These are phyloP conservation scores for Morella rubra DNA, from an alignment of 306 rosid species.

Conservation along the genomic window DNA sequence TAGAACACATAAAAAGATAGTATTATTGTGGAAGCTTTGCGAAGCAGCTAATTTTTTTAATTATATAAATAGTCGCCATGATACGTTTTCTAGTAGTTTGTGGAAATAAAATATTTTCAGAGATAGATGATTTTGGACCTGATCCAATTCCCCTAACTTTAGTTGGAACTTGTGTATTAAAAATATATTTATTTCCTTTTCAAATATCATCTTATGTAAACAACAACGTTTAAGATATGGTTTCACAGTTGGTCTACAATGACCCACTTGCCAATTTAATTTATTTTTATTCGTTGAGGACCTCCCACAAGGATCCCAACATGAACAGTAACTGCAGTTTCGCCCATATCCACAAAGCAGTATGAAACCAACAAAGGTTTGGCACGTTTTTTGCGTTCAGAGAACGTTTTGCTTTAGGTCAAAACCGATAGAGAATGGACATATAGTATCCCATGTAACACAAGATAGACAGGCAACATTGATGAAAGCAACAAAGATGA, in stretches of 20 bases:
- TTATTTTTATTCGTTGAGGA: not conserved
- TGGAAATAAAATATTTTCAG: not conserved
- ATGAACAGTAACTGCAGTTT: not conserved
- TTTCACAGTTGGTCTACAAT: not conserved
- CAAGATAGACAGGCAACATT: too few relatives aligned
- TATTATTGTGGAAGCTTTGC: too few relatives aligned
- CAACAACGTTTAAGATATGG: not conserved
- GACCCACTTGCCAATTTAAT: not conserved
- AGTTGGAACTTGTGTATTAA: not conserved
- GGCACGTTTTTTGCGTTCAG: not conserved
- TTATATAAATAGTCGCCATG: too few relatives aligned
- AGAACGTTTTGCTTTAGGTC: not conserved
- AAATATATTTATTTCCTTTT: not conserved
- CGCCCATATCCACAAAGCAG: too few relatives aligned
- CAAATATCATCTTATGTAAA: not conserved
- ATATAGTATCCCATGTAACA: too few relatives aligned
- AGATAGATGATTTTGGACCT: not conserved
- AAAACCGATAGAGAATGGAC: too few relatives aligned
- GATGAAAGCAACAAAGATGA: too few relatives aligned
- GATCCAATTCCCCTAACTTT: not conserved
- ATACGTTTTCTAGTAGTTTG: too few relatives aligned
- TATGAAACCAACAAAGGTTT: not conserved
- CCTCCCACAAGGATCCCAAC: not conserved
- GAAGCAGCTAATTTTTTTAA: too few relatives aligned
- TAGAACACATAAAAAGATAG: too few relatives aligned